Evolutionary conservation across 805 yeast species (phyloP).

Genomic region (Helenozyma baotianmanensis): DNA sequence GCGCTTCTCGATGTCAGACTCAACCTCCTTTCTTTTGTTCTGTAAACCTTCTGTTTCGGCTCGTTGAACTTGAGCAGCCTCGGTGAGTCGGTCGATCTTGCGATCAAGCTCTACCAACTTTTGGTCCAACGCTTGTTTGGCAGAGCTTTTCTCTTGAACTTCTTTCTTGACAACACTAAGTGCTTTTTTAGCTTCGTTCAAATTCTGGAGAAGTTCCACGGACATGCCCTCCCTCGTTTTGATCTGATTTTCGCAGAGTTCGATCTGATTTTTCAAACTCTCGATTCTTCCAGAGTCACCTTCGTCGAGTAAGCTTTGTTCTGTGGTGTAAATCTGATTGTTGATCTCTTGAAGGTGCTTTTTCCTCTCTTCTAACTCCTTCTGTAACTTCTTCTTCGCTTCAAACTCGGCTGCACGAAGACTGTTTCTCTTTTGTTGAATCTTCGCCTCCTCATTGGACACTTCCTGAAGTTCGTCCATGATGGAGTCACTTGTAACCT

Average conservation of each 20-base stretch:
- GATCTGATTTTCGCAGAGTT: conserved; percentile 25
- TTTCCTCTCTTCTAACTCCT: conserved; percentile 7
- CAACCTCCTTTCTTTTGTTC: conserved; percentile 12
- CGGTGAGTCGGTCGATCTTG: conserved; percentile 5
- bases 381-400: conserved; percentile 6
- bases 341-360: conserved; percentile 13
- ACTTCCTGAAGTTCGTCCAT: conserved; percentile 13
- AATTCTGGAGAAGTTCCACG: conserved; percentile 15
- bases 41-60: conserved; percentile 11
- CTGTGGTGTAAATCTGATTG: conserved; percentile 27
- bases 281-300: conserved; percentile 42
- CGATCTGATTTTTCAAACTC: conserved; percentile 30
- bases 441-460: conserved; percentile 13
- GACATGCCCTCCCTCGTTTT: conserved; percentile 24
- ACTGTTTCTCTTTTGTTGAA: conserved; percentile 11
- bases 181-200: conserved; percentile 5
- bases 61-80: conserved; percentile 16
- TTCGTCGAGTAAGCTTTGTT: conserved; percentile 39
- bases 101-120: conserved; percentile 17
- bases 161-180: conserved; percentile 2
- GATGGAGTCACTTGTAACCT: conserved; percentile 14
- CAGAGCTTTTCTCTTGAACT: conserved; percentile 4
- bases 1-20: conserved; percentile 10
- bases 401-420: conserved; percentile 13
- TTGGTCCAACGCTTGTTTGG: conserved; percentile 1